Conservation (phyloP, 2,329 filamentous ascomycete species). For the Beauveria bassiana region DNA sequence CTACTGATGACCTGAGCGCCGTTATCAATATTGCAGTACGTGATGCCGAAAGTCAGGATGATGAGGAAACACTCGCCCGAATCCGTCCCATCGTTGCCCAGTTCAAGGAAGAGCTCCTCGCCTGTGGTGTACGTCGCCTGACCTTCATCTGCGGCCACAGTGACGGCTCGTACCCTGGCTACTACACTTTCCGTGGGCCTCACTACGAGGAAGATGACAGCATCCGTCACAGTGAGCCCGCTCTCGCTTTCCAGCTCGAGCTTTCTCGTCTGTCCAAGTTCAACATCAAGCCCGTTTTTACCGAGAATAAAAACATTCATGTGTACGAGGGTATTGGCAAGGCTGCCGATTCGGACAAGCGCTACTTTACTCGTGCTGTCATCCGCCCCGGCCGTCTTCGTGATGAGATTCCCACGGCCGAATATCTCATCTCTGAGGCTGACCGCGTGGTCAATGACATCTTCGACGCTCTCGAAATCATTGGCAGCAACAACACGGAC, state of each 20-base stretch:
- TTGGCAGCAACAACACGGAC: constrained; percentile 98
- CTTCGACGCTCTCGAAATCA: constrained; percentile 93
- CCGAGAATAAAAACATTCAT: constrained; percentile 98
- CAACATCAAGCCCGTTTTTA: constrained; percentile 96
- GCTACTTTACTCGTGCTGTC: constrained; percentile 95
- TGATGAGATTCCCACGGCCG: constrained; percentile 96
- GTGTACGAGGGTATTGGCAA: constrained; percentile 97
- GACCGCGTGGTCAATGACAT: constrained; percentile 97
- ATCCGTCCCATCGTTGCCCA: constrained; percentile 70
- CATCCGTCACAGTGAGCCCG: constrained; percentile 95
- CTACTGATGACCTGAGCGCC: constrained; percentile 74
- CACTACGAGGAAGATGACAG: constrained; percentile 83
- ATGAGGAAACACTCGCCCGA: constrained; percentile 70
- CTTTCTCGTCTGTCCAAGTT: constrained; percentile 91
- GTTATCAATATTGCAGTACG: constrained; percentile 89
- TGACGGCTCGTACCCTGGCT: constrained; percentile 89
- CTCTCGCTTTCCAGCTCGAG: constrained; percentile 97
- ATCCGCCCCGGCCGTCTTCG: constrained; percentile 89
- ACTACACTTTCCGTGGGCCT: constrained; percentile 97
- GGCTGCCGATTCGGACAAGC: constrained; percentile 90
- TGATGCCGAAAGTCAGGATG: constrained; percentile 76
- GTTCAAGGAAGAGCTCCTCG: constrained; percentile 74
- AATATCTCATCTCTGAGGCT: constrained; percentile 96
- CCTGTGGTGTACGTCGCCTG: constrained; percentile 76
- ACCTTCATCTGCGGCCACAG: constrained; percentile 95